These are phyloP conservation scores for Debaryomycetaceae sp. DNA, from an alignment of 1,139 yeast species.

Conservation along the genomic window DNA sequence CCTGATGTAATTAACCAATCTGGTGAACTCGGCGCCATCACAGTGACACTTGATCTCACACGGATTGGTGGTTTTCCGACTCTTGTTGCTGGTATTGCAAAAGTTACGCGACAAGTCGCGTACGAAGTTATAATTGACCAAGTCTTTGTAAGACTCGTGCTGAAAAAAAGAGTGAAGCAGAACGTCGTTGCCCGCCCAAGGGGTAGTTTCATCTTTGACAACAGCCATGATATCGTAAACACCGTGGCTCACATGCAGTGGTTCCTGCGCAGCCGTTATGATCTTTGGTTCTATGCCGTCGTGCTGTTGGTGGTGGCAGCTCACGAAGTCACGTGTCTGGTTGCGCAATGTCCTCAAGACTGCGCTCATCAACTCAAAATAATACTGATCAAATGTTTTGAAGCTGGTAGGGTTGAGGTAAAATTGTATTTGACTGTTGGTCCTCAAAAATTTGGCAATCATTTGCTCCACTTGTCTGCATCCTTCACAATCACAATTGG, in stretches of 20 bases:
- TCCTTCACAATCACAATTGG: constrained; percentile 2
- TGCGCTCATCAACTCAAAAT: constrained; percentile 10
- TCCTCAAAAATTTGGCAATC: constrained; percentile 7
- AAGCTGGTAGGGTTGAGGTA: constrained; percentile 13
- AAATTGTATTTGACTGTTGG: constrained; percentile 13
- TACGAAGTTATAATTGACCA: constrained; percentile 11
- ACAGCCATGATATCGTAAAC: constrained; percentile 1
- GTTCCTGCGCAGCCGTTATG: constrained; percentile 1
- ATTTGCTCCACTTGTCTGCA: constrained; percentile 3
- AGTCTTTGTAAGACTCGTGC: constrained; percentile 11
- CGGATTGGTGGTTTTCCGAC: constrained; percentile 6
- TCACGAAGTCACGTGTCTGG: too few relatives aligned
- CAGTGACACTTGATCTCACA: constrained; percentile 10
- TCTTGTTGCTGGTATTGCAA: background rate
- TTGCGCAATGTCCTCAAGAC: constrained; percentile 7
- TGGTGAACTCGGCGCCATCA: constrained; percentile 9
- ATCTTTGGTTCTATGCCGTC: background rate
- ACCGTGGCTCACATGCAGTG: background rate
- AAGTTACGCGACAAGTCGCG: constrained; percentile 4
- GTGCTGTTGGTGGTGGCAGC: background rate
- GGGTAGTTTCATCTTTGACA: background rate
- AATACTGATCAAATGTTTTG: constrained; percentile 9
- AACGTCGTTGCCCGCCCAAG: constrained; percentile 3
- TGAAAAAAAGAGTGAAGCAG: constrained; percentile 11
- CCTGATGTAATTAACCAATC: constrained; percentile 4